A percentile compares a stretch with the other conserved stretches of the same genome.
Conservation (phyloP, 805 yeast genomes). For the Grigorovia jiainica region DNA sequence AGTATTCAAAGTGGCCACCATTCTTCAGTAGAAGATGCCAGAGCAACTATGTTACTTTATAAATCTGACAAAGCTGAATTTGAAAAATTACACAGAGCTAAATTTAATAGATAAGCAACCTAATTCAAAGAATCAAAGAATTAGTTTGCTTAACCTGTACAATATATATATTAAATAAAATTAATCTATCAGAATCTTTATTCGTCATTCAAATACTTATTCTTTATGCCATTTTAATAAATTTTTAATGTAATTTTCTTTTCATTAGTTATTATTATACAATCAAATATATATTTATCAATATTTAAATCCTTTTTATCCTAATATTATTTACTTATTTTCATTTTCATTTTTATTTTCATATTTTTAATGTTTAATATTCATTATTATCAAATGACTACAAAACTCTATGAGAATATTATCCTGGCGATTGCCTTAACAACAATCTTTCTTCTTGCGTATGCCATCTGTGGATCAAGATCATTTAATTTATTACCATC, state of each 20-base stretch:
- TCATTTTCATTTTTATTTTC: no score
- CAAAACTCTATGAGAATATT: neutral
- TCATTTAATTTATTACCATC: neutral
- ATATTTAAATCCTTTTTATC: no score
- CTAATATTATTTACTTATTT: no score
- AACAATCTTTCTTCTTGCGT: slow-evolving; percentile 18
- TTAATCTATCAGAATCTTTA: no score
- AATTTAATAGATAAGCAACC: neutral
- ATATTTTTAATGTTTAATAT: no score
- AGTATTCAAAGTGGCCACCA: slow-evolving; percentile 70
- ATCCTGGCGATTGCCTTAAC: slow-evolving; percentile 17
- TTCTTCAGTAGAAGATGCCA: slow-evolving; percentile 86
- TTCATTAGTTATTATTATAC: no score
- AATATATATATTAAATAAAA: neutral
- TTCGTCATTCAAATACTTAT: no score
- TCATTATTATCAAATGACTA: no score
- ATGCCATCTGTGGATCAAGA: slow-evolving; percentile 9
- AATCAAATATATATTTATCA: no score
- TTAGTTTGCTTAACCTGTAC: neutral
- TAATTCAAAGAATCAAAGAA: neutral
- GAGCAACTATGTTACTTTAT: slow-evolving; percentile 77
- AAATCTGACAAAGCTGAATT: slow-evolving; percentile 52
- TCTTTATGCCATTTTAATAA: neutral
- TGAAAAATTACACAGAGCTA: slow-evolving; percentile 33
- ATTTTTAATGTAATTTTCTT: no score